Conservation (phyloP, 768 basidiomycete species). For the Podaxis sp. region DNA sequence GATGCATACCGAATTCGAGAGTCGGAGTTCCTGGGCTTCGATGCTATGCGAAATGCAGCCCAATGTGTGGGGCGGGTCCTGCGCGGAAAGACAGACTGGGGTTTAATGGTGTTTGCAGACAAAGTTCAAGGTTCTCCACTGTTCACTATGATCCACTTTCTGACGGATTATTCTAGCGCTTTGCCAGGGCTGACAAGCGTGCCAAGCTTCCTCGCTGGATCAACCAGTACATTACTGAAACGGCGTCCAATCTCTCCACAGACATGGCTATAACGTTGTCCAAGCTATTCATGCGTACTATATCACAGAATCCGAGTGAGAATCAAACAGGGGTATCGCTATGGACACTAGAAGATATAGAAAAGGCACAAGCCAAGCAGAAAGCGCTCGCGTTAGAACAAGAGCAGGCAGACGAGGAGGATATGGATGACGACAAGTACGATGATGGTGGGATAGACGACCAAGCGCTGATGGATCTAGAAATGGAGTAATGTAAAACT, state of each 20-base stretch:
- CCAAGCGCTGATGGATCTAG: conserved; percentile 50
- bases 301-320: conserved; percentile 96
- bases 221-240: conserved; percentile 98
- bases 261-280: conserved; percentile 96
- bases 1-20: conserved; percentile 98
- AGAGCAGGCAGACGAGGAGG: conserved; percentile 33
- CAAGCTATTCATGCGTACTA: conserved; percentile 96
- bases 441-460: conserved; percentile 67
- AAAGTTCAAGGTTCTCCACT: conserved; percentile 52
- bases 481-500: conserved; percentile 10
- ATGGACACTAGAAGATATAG: conserved; percentile 92
- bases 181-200: conserved; percentile 88
- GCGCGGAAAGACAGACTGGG: conserved; percentile 99
- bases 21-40: conserved; percentile 97
- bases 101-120: conserved; percentile 98
- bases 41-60: conserved; percentile 98
- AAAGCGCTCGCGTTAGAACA: conserved; percentile 55
- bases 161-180: conserved; percentile 49
- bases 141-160: not conserved
- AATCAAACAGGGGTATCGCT: conserved; percentile 92
- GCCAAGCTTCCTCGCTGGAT: conserved; percentile 98
- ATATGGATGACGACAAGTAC: conserved; percentile 53
- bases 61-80: conserved; percentile 98
- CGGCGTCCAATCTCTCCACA: conserved; percentile 94
- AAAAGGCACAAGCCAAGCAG: conserved; percentile 81